Percentiles rank a stretch among this genome's conserved stretches.
phyloP scores from a whole-genome alignment of 1,284 basidiomycete species.

The Pyrrhoderma noxium region DNA sequence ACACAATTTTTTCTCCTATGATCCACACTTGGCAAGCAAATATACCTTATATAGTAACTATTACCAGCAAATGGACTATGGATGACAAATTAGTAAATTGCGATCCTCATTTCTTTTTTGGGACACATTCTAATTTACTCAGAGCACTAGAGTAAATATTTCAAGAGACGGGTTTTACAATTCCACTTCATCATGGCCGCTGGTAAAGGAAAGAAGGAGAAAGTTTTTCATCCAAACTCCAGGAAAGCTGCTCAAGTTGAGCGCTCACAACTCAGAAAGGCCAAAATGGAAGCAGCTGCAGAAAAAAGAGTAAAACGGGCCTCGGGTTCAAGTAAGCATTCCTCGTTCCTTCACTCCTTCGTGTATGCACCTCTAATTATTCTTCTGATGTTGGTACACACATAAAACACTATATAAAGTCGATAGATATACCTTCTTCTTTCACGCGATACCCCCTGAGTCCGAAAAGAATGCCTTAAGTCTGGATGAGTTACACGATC shows the following conservation, averaged over 20 bases:
- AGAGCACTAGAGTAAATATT: too few relatives aligned
- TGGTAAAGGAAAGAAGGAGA: conserved; percentile 53
- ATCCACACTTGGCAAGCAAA: too few relatives aligned
- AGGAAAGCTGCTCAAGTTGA: conserved; percentile 77
- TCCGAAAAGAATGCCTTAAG: conserved; percentile 49
- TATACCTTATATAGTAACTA: too few relatives aligned
- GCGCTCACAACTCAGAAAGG: conserved; percentile 63
- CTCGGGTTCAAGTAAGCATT: conserved; percentile 42
- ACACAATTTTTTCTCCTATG: too few relatives aligned
- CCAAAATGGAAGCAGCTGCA: conserved; percentile 55
- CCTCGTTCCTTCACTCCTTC: not conserved
- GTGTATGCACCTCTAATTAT: too few relatives aligned
- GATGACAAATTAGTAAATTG: too few relatives aligned
- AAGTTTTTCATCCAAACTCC: conserved; percentile 73
- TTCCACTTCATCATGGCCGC: conserved; percentile 13
- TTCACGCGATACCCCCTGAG: conserved; percentile 60
- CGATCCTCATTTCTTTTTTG: too few relatives aligned
- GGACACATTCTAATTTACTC: too few relatives aligned
- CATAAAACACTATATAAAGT: conserved; percentile 38
- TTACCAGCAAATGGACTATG: too few relatives aligned
- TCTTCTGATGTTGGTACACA: too few relatives aligned
- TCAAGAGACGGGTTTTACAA: too few relatives aligned
- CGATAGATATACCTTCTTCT: conserved; percentile 76
- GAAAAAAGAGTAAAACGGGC: conserved; percentile 52
- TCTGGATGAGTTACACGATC: conserved; percentile 59